Percentiles rank a stretch among this genome's conserved stretches.
Evolutionary conservation across 768 basidiomycete species (phyloP).

Genomic region (Lactarius psammicola): DNA sequence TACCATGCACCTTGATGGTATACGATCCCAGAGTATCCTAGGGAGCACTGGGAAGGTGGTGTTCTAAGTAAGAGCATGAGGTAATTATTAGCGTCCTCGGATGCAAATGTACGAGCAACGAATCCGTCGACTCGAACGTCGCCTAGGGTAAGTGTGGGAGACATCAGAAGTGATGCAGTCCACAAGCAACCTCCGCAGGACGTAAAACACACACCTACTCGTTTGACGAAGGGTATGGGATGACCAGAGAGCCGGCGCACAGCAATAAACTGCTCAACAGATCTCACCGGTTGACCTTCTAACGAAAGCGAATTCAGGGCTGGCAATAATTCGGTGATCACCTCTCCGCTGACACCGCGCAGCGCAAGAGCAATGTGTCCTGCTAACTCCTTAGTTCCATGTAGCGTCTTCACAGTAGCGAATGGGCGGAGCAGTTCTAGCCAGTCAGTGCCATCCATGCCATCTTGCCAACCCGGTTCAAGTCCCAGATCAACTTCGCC

Average conservation of each 20-base stretch:
- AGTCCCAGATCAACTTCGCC: background rate
- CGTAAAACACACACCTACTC: background rate
- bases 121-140: slow-evolving; percentile 12
- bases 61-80: slow-evolving; percentile 7
- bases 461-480: background rate
- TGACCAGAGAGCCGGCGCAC: too few species aligned
- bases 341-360: background rate
- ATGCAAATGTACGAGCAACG: background rate
- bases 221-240: too few species aligned
- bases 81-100: background rate
- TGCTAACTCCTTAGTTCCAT: background rate
- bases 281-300: too few species aligned
- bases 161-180: background rate
- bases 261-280: too few species aligned
- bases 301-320: too few species aligned
- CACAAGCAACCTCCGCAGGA: background rate
- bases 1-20: slow-evolving; percentile 6
- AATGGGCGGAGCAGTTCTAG: background rate
- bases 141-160: too few species aligned
- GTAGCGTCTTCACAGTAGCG: background rate
- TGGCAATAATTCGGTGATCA: background rate
- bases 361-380: slow-evolving; percentile 6
- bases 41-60: background rate
- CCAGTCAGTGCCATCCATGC: background rate
- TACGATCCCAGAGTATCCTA: background rate